Conservation (phyloP, 495 filamentous ascomycete genomes). For the Hypoxylon crocopeplum region DNA sequence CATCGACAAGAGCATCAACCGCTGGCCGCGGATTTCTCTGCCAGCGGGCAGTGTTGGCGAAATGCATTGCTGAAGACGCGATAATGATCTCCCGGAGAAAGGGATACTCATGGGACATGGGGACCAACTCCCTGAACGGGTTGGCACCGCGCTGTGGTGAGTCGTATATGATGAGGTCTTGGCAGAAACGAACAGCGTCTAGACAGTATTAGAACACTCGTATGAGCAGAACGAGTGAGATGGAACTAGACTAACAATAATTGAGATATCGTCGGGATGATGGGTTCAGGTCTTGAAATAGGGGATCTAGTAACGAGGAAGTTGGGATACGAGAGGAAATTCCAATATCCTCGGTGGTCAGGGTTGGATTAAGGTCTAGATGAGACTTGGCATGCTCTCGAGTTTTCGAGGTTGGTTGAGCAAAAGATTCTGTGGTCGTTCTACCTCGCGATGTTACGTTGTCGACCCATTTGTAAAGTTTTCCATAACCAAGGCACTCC, state of each 20-base stretch:
- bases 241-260: conserved; percentile 26
- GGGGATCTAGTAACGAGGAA: conserved; percentile 47
- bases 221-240: not conserved
- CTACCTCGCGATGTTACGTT: conserved; percentile 35
- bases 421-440: not conserved
- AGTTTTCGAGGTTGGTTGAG: not conserved
- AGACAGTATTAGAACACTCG: not conserved
- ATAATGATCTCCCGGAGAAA: conserved; percentile 58
- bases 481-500: conserved; percentile 55
- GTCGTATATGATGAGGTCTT: conserved; percentile 60
- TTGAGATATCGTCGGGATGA: conserved; percentile 55
- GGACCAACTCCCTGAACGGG: conserved; percentile 58
- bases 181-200: conserved; percentile 61
- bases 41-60: conserved; percentile 45
- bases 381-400: not conserved
- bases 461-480: conserved; percentile 50
- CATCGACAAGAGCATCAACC: conserved; percentile 50
- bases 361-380: not conserved
- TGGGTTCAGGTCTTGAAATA: conserved; percentile 42
- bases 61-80: conserved; percentile 62
- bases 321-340: conserved; percentile 13
- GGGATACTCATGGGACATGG: conserved; percentile 51
- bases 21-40: conserved; percentile 5
- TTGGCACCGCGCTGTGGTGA: conserved; percentile 51
- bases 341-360: not conserved